These are phyloP conservation scores for Plasmopara muralis DNA, from an alignment of 352 stramenopile species.

Conservation along the genomic window DNA sequence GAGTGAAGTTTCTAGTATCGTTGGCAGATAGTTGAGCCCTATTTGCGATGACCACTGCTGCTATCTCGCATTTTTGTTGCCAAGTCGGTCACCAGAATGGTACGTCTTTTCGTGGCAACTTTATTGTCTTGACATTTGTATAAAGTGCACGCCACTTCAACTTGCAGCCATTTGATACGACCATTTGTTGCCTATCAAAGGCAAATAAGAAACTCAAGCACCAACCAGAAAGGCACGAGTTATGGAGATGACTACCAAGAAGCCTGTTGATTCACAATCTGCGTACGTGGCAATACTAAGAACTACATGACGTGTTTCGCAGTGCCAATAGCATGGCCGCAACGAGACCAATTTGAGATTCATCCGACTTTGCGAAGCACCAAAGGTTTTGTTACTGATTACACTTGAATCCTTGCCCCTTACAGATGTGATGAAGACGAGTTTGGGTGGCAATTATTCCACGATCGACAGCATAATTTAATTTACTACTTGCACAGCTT, in stretches of 20 bases:
- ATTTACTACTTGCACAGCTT: conserved; percentile 60
- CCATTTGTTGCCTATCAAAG: conserved; percentile 20
- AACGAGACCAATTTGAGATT: conserved; percentile 5
- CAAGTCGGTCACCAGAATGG: conserved; percentile 1
- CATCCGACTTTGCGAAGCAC: background rate
- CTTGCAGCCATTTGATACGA: conserved; percentile 21
- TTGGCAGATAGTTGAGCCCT: no score
- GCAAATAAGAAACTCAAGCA: conserved; percentile 30
- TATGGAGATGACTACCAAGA: conserved; percentile 10
- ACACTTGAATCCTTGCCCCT: background rate
- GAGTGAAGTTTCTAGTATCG: no score
- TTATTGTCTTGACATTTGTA: conserved; percentile 16
- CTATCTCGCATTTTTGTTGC: conserved; percentile 9
- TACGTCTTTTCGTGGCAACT: conserved; percentile 19
- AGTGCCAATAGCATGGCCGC: background rate
- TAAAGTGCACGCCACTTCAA: conserved; percentile 23
- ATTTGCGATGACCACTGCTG: no score
- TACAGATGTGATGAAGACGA: conserved; percentile 17
- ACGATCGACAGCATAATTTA: conserved; percentile 42
- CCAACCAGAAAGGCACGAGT: conserved; percentile 12
- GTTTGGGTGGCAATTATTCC: conserved; percentile 55
- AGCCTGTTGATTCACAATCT: conserved; percentile 6
- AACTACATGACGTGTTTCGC: background rate
- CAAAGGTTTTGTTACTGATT: conserved; percentile 1
- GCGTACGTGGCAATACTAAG: conserved; percentile 18